Evolutionary conservation across 345 rosid genomes (phyloP).

Genomic region (Rhizophora mangle): DNA sequence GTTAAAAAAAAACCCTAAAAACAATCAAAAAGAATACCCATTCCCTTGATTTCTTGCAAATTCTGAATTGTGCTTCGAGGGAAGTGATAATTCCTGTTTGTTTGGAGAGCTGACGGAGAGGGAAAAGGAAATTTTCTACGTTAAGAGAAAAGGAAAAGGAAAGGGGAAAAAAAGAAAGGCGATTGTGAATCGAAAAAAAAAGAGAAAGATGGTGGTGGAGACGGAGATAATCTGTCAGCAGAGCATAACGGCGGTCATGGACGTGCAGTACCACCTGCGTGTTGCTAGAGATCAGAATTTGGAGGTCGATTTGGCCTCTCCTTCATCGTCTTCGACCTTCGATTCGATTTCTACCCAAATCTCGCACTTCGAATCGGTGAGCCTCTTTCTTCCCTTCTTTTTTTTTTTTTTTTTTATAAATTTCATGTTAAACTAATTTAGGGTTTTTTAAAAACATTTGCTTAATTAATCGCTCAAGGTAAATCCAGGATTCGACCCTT

Average conservation of each 20-base stretch:
- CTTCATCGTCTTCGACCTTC: constrained; percentile 30
- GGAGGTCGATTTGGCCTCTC: constrained; percentile 27
- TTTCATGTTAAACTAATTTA: neutral
- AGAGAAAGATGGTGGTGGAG: constrained; percentile 31
- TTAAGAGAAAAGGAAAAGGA: neutral
- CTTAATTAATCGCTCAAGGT: neutral
- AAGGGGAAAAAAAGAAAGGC: neutral
- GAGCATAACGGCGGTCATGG: constrained; percentile 23
- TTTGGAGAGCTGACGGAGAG: too few relatives aligned
- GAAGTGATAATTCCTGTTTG: too few relatives aligned
- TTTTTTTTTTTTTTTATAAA: neutral
- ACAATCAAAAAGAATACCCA: too few relatives aligned
- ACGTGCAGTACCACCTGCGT: constrained; percentile 30
- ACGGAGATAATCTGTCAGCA: constrained; percentile 33
- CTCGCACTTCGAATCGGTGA: constrained; percentile 47
- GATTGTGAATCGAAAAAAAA: too few relatives aligned
- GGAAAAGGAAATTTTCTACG: too few relatives aligned
- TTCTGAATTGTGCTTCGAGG: too few relatives aligned
- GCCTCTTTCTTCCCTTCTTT: constrained; percentile 2
- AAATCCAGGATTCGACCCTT: too few relatives aligned
- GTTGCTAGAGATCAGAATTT: constrained; percentile 24
- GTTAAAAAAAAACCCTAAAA: too few relatives aligned
- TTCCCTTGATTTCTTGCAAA: too few relatives aligned
- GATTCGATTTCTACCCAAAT: constrained; percentile 40
- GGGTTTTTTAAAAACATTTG: neutral